Conservation (phyloP, 495 filamentous ascomycete genomes). For the Daldinia loculata region DNA sequence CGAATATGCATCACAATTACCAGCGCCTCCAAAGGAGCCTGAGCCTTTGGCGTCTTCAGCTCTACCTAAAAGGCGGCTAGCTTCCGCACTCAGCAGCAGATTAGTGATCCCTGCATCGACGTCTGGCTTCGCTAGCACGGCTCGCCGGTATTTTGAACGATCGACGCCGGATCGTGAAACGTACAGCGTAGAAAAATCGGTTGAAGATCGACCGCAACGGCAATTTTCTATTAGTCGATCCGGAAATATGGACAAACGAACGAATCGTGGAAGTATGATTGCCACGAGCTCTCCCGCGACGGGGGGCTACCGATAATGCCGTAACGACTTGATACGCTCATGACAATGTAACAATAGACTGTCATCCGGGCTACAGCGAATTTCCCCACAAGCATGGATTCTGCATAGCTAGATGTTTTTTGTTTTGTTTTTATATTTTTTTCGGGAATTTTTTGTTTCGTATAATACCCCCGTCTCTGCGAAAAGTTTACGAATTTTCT, state of each 20-base stretch:
- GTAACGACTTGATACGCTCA: conserved; percentile 41
- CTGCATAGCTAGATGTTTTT: conserved; percentile 36
- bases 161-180: conserved; percentile 52
- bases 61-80: conserved; percentile 55
- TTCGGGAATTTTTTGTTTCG: conserved; percentile 4
- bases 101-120: conserved; percentile 45
- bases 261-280: conserved; percentile 50
- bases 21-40: conserved; percentile 44
- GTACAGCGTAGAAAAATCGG: conserved; percentile 48
- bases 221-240: conserved; percentile 53
- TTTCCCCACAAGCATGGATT: conserved; percentile 22
- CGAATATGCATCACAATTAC: conserved; percentile 46
- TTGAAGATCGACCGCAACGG: conserved; percentile 54
- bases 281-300: conserved; percentile 41
- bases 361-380: conserved; percentile 32
- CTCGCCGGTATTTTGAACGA: conserved; percentile 59
- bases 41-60: conserved; percentile 48
- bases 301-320: conserved; percentile 36
- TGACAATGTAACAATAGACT: conserved; percentile 44
- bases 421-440: conserved; percentile 10
- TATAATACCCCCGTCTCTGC: conserved; percentile 36
- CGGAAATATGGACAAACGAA: conserved; percentile 52
- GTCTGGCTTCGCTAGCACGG: conserved; percentile 35
- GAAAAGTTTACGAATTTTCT: conserved; percentile 36
- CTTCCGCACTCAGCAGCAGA: conserved; percentile 50